Evolutionary conservation across 2,329 filamentous ascomycete species (phyloP), one percentile per base, ranked within the genome.

Genomic region (Trichoderma sp.): DNA sequence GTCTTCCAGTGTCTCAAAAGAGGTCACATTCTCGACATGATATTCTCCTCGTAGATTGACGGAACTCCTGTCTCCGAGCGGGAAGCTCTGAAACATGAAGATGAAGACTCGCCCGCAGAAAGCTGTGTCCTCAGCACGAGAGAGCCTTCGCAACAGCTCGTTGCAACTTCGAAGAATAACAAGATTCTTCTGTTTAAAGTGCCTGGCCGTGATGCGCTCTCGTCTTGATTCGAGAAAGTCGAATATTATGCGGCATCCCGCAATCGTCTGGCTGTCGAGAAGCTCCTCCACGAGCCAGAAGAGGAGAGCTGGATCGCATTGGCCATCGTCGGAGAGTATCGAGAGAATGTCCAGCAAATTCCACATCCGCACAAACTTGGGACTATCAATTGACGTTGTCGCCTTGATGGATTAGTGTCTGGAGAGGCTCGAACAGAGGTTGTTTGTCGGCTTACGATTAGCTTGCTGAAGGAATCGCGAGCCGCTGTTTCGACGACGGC

Each of bases 31-130:
- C 75, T 98, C 96, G 30, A 92, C 89, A 76, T 99, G 96, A 74
- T 96, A 99, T 81, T 98, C 95, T 73, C 96, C 96, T 63, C 96
- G 89, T 49, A 98, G 85, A 76, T 99, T 99, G 60, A 99, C 96
- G 0, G 96, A 97, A 78, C 96, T 98, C 78, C 95, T 96, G 80
- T 99, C 96, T 37, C 95, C 95, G 0, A 99, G 84, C 1, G 96
- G 96, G 76, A 99, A 98, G 78, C 94, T 97, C 79, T 99, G 96
- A 79, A 98, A 99, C 77, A 99, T 88, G 79, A 97, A 99, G 72
- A 99, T 97, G 79, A 98, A 98, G 30, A 99, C 96, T 49, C 96
- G 88, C 18, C 96, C 96, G 76, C 96, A 99, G 77, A 99, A 99
- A 0, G 96, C 94, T 0, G 96, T 96, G 79, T 99, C 96, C 78